A percentile compares a stretch with the other conserved stretches of the same genome.
Evolutionary conservation across 2,329 filamentous ascomycete species (phyloP).

Genomic region (Fusarium musae): DNA sequence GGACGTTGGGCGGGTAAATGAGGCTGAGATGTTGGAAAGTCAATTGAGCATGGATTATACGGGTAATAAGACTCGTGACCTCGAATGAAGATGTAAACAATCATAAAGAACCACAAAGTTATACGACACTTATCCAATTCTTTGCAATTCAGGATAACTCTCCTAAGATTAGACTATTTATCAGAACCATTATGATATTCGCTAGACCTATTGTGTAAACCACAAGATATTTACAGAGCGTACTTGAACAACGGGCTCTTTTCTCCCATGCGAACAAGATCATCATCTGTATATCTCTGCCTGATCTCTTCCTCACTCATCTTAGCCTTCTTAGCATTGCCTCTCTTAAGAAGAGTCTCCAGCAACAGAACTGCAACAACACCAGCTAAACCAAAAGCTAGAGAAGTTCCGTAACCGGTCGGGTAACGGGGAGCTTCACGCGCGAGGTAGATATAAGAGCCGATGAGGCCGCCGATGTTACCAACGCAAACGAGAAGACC

Average conservation of each 20-base stretch:
- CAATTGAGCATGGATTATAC: not conserved
- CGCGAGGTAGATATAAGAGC: conserved; percentile 18
- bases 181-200: not conserved
- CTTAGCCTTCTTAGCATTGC: conserved; percentile 14
- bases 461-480: conserved; percentile 14
- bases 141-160: not conserved
- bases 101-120: rapidly evolving
- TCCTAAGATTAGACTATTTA: not conserved
- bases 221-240: not conserved
- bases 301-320: conserved; percentile 2
- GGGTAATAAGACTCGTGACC: not conserved
- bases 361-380: conserved; percentile 4
- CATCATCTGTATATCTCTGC: conserved; percentile 4
- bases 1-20: not conserved
- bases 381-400: conserved; percentile 13
- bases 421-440: conserved; percentile 15
- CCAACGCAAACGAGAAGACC: conserved; percentile 55
- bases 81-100: not conserved
- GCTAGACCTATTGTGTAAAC: not conserved
- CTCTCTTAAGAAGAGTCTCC: conserved; percentile 3
- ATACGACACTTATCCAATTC: not conserved
- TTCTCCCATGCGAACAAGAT: conserved; percentile 22
- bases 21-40: not conserved
- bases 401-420: conserved; percentile 10
- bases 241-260: conserved; percentile 21